Evolutionary conservation across 768 basidiomycete genomes (phyloP).

Genomic region (Collybia mongolica): DNA sequence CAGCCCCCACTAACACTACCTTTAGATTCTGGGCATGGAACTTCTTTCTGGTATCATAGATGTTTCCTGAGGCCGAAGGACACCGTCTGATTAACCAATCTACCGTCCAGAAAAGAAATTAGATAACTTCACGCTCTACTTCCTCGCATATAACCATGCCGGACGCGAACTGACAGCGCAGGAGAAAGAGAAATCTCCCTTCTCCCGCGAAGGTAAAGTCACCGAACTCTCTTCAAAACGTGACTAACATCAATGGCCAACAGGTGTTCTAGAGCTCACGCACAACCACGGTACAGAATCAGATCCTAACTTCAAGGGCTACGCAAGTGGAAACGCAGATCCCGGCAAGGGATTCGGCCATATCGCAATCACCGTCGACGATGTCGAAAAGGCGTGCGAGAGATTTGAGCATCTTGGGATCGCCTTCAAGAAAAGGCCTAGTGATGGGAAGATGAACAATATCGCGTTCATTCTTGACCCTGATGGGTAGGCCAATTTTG

Average conservation of each 20-base stretch:
- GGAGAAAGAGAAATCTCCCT: constrained; percentile 48
- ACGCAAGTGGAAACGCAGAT: constrained; percentile 83
- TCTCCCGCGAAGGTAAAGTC: constrained; percentile 64
- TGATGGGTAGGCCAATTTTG: constrained; percentile 55
- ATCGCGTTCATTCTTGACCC: constrained; percentile 87
- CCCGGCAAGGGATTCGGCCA: constrained; percentile 78
- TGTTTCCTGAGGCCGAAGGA: neutral
- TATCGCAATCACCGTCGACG: constrained; percentile 81
- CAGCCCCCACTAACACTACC: neutral
- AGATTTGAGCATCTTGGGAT: constrained; percentile 82
- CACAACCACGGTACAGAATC: constrained; percentile 91
- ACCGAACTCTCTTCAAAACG: neutral
- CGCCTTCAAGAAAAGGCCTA: constrained; percentile 82
- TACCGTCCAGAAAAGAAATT: constrained; percentile 47
- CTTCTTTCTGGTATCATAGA: constrained; percentile 50
- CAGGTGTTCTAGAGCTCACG: constrained; percentile 81
- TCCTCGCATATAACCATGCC: constrained; percentile 77
- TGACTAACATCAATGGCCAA: neutral
- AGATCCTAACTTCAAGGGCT: constrained; percentile 76
- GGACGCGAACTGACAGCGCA: constrained; percentile 48
- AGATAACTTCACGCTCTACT: constrained; percentile 75
- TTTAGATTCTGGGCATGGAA: constrained; percentile 72
- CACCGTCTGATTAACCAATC: neutral
- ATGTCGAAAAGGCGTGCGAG: constrained; percentile 80
- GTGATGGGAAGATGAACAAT: constrained; percentile 82